Evolutionary conservation across 306 rosid species (phyloP).

Genomic region (Inga oerstediana): DNA sequence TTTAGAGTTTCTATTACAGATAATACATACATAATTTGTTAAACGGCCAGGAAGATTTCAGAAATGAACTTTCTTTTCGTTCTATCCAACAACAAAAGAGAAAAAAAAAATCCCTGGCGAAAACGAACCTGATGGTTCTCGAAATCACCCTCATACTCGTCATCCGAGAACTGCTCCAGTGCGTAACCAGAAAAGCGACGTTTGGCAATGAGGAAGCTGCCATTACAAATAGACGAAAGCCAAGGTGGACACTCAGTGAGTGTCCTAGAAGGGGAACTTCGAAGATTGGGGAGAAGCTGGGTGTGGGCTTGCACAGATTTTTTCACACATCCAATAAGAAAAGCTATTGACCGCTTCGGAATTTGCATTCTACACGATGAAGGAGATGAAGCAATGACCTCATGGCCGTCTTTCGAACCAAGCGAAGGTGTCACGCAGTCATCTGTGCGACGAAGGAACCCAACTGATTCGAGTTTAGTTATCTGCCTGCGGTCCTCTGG

Average conservation of each 20-base stretch:
- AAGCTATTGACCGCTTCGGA: conserved; percentile 32
- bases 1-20: not conserved
- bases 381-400: conserved; percentile 39
- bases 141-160: conserved; percentile 78
- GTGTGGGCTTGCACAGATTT: conserved; percentile 19
- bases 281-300: not conserved
- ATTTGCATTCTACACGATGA: conserved; percentile 40
- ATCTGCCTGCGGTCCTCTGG: not conserved
- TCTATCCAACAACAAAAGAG: not conserved
- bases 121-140: conserved; percentile 60
- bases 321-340: conserved; percentile 35
- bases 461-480: not conserved
- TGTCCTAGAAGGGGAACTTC: conserved; percentile 11
- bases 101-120: not conserved
- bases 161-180: conserved; percentile 87
- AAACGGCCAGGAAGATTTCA: not conserved
- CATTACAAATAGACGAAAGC: conserved; percentile 35
- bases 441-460: not conserved
- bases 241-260: conserved; percentile 10
- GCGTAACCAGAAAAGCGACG: conserved; percentile 61
- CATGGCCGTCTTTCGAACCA: not conserved
- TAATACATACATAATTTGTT: not conserved
- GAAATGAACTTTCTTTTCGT: not conserved
- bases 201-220: conserved; percentile 27
- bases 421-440: not conserved